Percentiles rank a stretch among this genome's conserved stretches.
Conservation (phyloP, 257 asterid genomes). For the Solanum dulcamara region DNA sequence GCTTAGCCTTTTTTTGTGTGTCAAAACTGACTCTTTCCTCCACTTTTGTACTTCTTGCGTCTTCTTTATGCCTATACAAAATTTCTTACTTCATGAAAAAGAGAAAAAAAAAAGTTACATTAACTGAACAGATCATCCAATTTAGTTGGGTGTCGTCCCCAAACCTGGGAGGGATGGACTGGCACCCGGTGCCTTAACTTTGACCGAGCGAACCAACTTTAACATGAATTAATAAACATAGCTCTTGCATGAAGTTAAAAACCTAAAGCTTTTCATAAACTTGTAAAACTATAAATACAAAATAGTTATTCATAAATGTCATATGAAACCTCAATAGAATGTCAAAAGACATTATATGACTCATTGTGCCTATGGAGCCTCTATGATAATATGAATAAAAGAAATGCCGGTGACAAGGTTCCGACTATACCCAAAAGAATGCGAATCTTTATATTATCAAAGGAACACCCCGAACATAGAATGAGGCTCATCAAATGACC, state of each 20-base stretch:
- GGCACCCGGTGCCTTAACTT: not conserved
- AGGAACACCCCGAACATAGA: not conserved
- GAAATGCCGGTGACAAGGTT: not conserved
- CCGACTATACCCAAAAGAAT: not conserved
- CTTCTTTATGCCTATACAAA: not conserved
- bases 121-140: not conserved
- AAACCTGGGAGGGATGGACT: not conserved
- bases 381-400: not conserved
- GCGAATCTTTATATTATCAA: not conserved
- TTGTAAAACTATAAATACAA: not conserved
- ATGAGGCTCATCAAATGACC: not conserved
- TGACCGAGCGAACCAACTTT: not conserved
- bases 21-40: not conserved
- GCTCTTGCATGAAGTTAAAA: not conserved
- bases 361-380: not conserved
- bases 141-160: not conserved
- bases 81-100: not conserved
- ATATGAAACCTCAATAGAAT: not conserved
- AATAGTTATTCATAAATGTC: not conserved
- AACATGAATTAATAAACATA: not conserved
- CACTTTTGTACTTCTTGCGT: not conserved
- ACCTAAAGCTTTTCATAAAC: not conserved
- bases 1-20: not conserved
- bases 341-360: not conserved
- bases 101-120: not conserved